Evolutionary conservation across 1,284 basidiomycete species (phyloP).

Genomic region (Tetrapyrgos nigripes): DNA sequence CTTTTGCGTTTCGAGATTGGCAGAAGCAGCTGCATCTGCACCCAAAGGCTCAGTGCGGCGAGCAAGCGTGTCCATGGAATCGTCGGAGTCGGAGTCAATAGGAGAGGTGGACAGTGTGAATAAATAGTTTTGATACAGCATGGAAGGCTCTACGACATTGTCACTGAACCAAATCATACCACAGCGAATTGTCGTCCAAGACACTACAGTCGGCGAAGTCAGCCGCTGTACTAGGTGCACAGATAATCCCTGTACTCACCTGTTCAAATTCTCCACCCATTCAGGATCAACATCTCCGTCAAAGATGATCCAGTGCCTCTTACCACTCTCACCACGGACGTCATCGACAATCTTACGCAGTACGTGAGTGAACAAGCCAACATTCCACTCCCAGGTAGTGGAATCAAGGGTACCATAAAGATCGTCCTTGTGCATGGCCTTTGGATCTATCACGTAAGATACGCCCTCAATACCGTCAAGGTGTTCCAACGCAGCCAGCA

Average conservation of each 20-base stretch:
- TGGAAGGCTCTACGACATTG: constrained; percentile 88
- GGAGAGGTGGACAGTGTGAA: constrained; percentile 77
- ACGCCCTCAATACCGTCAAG: constrained; percentile 94
- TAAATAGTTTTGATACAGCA: constrained; percentile 94
- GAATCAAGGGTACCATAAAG: constrained; percentile 97
- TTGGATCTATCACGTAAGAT: constrained; percentile 97
- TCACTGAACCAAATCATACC: constrained; percentile 99
- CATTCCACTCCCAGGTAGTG: constrained; percentile 99
- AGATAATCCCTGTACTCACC: constrained; percentile 68
- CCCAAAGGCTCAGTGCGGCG: constrained; percentile 62
- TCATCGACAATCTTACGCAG: constrained; percentile 98
- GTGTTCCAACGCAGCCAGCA: constrained; percentile 90
- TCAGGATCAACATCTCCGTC: constrained; percentile 99
- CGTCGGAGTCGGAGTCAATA: constrained; percentile 94
- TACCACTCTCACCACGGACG: constrained; percentile 95
- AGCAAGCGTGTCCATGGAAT: constrained; percentile 64
- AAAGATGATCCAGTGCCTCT: constrained; percentile 99
- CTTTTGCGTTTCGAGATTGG: constrained; percentile 81
- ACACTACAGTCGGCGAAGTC: constrained; percentile 64
- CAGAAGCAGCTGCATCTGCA: constrained; percentile 59
- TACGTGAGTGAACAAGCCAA: constrained; percentile 98
- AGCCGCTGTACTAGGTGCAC: neutral
- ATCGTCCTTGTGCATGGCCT: constrained; percentile 98
- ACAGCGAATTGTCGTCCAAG: constrained; percentile 98
- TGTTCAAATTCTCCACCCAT: constrained; percentile 99